Evolutionary conservation across 331 rosid genomes (phyloP), one percentile per base, ranked within the genome.

Genomic region (Ulmus americana): DNA sequence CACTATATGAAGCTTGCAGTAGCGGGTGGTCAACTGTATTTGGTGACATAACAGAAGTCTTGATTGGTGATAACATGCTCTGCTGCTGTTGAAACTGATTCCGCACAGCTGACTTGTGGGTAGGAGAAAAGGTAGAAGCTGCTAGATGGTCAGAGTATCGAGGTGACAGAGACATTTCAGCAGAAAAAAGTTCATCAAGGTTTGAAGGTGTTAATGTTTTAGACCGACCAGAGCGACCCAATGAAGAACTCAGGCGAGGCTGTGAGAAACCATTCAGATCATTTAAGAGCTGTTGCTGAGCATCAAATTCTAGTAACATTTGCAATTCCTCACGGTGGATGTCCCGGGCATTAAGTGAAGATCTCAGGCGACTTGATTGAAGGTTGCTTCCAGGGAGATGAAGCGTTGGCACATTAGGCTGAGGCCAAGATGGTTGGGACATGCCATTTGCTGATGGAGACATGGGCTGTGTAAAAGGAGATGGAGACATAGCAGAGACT

Each of bases 321-420:
- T 82, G 79, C 8, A 87, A 63, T 59, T 81, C 81, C 45, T 75
- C 90, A 15, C 71, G 81, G 10, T 77, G 83, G 64, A 87, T 77
- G 65, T 90, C 95, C n/a, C 95, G 79, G 18, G 95, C 97, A 73
- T 77, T 78, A 12, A 85, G 81, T 11, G 95, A 87, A 51, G 95
- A 83, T 74, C 97, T 85, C 82, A 90, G 69, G 60, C 95, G 94
- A 46, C 95, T 85, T 50, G 94, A 85, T 70, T 90, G 95, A 63
- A 83, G 73, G 70, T 79, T 83, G 82, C 85, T 83, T 67, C 95
- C 95, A 1, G 94, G 95, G 57, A 90, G 83, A 79, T 83, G 92
- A 66, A 85, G 86, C 20, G 95, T 76, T 0, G 95, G 97, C 51
- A 87, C 88, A 80, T 85, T 90, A 38, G 90, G 88, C 72, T 80